phyloP scores from a whole-genome alignment of 129 eudicot genomes.

The Oenanthe sinensis region DNA sequence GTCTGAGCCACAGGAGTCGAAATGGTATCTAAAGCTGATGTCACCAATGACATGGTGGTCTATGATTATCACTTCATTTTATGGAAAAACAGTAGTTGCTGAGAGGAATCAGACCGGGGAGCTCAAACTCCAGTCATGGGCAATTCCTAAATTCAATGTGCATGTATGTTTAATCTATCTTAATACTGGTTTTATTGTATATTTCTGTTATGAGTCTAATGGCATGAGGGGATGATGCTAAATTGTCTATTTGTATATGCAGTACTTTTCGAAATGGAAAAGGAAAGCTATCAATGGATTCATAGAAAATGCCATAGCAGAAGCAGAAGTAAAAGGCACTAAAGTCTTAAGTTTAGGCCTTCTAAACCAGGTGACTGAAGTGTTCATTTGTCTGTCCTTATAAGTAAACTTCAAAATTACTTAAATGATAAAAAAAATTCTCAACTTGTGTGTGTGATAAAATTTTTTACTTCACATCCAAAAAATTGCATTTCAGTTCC shows the following conservation, averaged over 20 bases:
- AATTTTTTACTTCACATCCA: too few relatives aligned
- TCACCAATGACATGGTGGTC: conserved; percentile 11
- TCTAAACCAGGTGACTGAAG: conserved; percentile 49
- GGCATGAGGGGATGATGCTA: neutral
- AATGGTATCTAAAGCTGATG: conserved; percentile 8
- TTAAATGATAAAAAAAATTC: too few relatives aligned
- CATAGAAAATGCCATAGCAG: conserved; percentile 69
- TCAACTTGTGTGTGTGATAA: too few relatives aligned
- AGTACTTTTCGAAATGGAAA: conserved; percentile 72
- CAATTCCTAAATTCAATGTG: neutral
- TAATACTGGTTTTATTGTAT: neutral
- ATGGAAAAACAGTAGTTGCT: neutral
- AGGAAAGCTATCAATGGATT: conserved; percentile 44
- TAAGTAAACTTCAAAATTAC: too few relatives aligned
- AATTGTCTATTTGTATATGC: neutral
- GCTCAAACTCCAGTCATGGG: conserved; percentile 4
- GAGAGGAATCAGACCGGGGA: neutral
- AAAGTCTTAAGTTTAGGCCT: conserved; percentile 72
- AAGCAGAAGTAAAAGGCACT: conserved; percentile 51
- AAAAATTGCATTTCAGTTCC: too few relatives aligned
- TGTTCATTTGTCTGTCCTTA: too few relatives aligned
- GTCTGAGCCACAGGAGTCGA: conserved; percentile 2
- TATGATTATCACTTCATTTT: neutral
- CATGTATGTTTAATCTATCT: neutral
- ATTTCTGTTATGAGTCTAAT: neutral